Base-by-base conservation (phyloP, 2,329 filamentous ascomycete species). In the Microsporum ferrugineum region DNA sequence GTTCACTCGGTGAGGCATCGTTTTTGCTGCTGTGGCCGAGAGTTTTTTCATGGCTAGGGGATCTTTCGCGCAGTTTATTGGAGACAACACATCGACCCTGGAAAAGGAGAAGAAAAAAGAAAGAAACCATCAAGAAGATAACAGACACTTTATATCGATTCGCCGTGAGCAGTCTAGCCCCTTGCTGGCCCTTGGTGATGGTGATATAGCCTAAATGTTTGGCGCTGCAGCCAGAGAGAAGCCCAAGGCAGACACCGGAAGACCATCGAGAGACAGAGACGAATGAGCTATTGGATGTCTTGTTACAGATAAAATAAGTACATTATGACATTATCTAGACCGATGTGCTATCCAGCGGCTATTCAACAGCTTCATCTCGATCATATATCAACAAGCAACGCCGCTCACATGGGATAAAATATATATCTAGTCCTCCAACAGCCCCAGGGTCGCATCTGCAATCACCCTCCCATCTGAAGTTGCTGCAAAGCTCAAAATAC, bases 401-500 rank as follows among this genome's bases (percentile, higher is more conserved):
- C n/a, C 14, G 39, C 39, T 17, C 1, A 12, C 39, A 47, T 47
- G 5, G 17, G 10, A 47, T 23, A 29, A 5, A 23, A 27, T 23
- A 29, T 5, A 10, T 6, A 4, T 33, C 17, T 31, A 53, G 12
- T 53, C 49, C 49, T 53, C 49, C 27, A 53, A n/a, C 12, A 59
- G 39, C 4, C 39, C 38, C 57, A 59, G 29, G 27, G 38, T 14
- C 29, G 57, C 57, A 33, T 59, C 38, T 17, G 57, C 41, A 34
- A 59, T 59, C 27, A 59, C 57, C 23, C 10, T 47, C 4, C 57
- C 57, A 12, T 59, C 57, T 41, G 41, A 43, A 8, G 38, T 59
- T 7, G 57, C 57, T 41, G 38, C 57, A 59, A 58, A 61, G 27
- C 41, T 58, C 55, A 61, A 34, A 33, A 58, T 47, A 14, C 60